A percentile compares a stretch with the other conserved stretches of the same genome.
These are phyloP conservation scores for Dorcoceras hygrometricum DNA, from an alignment of 257 asterid species.

Conservation along the genomic window DNA sequence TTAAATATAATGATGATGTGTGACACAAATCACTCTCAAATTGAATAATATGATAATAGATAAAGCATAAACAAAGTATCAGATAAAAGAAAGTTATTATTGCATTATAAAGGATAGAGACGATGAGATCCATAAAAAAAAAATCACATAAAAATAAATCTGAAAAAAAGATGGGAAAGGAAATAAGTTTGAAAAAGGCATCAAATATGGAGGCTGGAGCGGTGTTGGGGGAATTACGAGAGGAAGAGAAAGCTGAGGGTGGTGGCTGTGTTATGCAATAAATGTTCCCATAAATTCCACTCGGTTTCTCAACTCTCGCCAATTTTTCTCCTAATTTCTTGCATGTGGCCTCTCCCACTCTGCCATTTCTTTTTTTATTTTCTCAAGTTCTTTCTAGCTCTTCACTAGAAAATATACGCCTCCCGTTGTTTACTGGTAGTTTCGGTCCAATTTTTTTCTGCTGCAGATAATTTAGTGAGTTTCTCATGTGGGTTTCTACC, in stretches of 20 bases:
- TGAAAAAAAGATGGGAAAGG: background rate
- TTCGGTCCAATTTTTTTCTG: constrained; percentile 25
- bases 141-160: too few species aligned
- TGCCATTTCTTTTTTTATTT: background rate
- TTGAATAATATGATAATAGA: too few species aligned
- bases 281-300: constrained; percentile 25
- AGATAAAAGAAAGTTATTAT: too few species aligned
- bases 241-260: constrained; percentile 1
- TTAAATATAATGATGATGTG: too few species aligned
- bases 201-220: background rate
- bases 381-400: constrained; percentile 7
- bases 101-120: too few species aligned
- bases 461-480: background rate
- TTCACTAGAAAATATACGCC: background rate
- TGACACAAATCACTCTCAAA: too few species aligned
- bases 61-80: too few species aligned
- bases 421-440: constrained; percentile 28
- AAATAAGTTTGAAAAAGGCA: background rate
- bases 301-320: constrained; percentile 24
- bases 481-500: constrained; percentile 27
- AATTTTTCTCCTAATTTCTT: background rate
- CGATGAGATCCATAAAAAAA: too few species aligned
- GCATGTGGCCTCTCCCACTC: constrained; percentile 24
- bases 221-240: background rate
- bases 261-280: background rate